phyloP scores from a whole-genome alignment of 495 filamentous ascomycete species.

The Lindgomyces ingoldianus region DNA sequence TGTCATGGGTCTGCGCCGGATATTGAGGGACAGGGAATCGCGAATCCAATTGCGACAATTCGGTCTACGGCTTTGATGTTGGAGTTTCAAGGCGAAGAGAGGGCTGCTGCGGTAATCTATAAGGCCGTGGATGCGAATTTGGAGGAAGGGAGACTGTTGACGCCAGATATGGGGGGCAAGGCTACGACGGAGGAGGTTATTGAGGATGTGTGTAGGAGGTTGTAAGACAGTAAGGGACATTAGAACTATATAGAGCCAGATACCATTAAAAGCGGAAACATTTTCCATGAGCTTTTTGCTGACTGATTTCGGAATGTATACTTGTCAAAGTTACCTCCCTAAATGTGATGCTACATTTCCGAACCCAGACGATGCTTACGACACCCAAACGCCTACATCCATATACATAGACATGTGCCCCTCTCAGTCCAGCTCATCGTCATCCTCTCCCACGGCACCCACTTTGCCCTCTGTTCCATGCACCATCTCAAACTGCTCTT shows the following conservation, averaged over 20 bases:
- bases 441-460: slow-evolving; percentile 2
- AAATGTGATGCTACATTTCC: too few relatives aligned
- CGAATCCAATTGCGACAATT: slow-evolving; percentile 95
- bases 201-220: slow-evolving; percentile 79
- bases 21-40: slow-evolving; percentile 87
- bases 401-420: neutral
- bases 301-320: too few relatives aligned
- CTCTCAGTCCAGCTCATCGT: slow-evolving; percentile 33
- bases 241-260: slow-evolving; percentile 9
- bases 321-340: too few relatives aligned
- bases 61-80: slow-evolving; percentile 91
- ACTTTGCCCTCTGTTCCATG: slow-evolving; percentile 12
- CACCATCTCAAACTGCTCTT: slow-evolving; percentile 24
- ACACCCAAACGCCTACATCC: too few relatives aligned
- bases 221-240: slow-evolving; percentile 62
- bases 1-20: slow-evolving; percentile 96
- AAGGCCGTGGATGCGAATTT: slow-evolving; percentile 89
- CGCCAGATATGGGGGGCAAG: slow-evolving; percentile 87
- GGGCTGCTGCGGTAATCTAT: slow-evolving; percentile 86
- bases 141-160: slow-evolving; percentile 76
- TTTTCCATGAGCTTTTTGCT: neutral
- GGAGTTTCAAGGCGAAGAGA: slow-evolving; percentile 85
- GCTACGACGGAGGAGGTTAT: slow-evolving; percentile 88
- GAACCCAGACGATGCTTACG: too few relatives aligned
- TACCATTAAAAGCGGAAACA: slow-evolving; percentile 24